Conservation (phyloP, 768 basidiomycete species). For the Lactifluus echinatus region DNA sequence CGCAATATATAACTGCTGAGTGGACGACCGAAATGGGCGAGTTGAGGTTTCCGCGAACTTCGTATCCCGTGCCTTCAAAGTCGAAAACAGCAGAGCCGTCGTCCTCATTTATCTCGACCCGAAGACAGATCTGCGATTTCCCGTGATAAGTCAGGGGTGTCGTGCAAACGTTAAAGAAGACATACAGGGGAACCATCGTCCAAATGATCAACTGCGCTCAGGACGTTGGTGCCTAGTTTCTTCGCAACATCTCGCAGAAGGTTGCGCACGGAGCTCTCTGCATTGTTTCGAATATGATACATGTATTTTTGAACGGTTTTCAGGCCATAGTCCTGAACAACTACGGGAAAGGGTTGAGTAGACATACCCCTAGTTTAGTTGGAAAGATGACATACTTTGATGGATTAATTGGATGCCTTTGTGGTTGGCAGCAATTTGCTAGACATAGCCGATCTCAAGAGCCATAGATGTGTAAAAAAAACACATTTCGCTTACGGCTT, state of each 20-base stretch:
- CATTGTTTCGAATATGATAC: conserved; percentile 83
- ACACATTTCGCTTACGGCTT: conserved; percentile 56
- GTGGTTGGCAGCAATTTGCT: conserved; percentile 94
- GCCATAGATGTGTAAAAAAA: background rate
- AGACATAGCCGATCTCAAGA: background rate
- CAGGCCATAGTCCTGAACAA: conserved; percentile 82
- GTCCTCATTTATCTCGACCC: conserved; percentile 65
- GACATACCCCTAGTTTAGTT: conserved; percentile 1
- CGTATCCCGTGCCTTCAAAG: conserved; percentile 76
- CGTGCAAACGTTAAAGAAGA: background rate
- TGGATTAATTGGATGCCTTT: conserved; percentile 85
- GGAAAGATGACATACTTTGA: conserved; percentile 41
- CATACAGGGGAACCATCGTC: conserved; percentile 81
- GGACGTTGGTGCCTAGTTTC: conserved; percentile 53
- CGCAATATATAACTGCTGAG: conserved; percentile 83
- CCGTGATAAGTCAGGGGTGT: background rate
- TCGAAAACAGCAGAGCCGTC: conserved; percentile 77
- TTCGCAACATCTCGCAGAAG: conserved; percentile 69
- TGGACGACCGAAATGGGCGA: conserved; percentile 80
- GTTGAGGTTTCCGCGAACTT: conserved; percentile 81
- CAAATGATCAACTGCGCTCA: conserved; percentile 73
- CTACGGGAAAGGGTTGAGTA: conserved; percentile 28
- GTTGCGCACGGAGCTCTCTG: conserved; percentile 78
- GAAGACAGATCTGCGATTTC: conserved; percentile 52
- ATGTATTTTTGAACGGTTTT: conserved; percentile 89